phyloP scores from a whole-genome alignment of 2,329 filamentous ascomycete genomes.

The Sporothrix dimorphospora region DNA sequence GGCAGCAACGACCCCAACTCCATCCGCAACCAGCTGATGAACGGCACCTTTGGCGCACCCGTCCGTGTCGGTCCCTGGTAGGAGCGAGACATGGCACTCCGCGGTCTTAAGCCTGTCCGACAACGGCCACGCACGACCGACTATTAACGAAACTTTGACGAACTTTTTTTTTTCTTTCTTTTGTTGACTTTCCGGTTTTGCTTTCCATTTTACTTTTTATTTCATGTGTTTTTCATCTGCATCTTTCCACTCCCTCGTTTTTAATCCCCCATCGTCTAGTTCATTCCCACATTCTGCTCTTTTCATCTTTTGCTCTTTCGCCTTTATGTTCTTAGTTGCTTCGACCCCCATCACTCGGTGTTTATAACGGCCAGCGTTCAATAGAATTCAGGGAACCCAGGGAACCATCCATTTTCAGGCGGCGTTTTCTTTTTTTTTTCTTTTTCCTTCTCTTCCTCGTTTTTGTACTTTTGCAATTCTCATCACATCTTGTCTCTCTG shows the following conservation, averaged over 20 bases:
- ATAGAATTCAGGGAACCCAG: constrained; percentile 29
- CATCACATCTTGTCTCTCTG: not conserved
- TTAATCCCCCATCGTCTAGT: not conserved
- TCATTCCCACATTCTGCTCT: constrained; percentile 14
- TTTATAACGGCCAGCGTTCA: constrained; percentile 23
- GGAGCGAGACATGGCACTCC: constrained; percentile 25
- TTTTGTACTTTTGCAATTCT: not conserved
- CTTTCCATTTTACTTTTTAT: not conserved
- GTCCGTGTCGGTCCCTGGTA: constrained; percentile 68
- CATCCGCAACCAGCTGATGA: constrained; percentile 65
- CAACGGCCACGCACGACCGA: not conserved
- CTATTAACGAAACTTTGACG: constrained; percentile 28
- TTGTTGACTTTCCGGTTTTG: not conserved
- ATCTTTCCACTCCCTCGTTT: not conserved
- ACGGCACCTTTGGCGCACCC: constrained; percentile 61
- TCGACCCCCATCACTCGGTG: constrained; percentile 24
- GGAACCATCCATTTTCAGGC: constrained; percentile 29
- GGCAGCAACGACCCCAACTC: constrained; percentile 56
- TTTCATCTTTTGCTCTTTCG: not conserved
- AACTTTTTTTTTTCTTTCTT: constrained; percentile 25
- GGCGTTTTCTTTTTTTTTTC: constrained; percentile 28
- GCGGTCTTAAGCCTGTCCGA: not conserved
- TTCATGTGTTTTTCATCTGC: not conserved
- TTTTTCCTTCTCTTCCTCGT: not conserved
- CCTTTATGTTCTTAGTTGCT: constrained; percentile 5